Base-by-base conservation (phyloP, 1,284 basidiomycete genomes). In the Afroboletus lepidellus region DNA sequence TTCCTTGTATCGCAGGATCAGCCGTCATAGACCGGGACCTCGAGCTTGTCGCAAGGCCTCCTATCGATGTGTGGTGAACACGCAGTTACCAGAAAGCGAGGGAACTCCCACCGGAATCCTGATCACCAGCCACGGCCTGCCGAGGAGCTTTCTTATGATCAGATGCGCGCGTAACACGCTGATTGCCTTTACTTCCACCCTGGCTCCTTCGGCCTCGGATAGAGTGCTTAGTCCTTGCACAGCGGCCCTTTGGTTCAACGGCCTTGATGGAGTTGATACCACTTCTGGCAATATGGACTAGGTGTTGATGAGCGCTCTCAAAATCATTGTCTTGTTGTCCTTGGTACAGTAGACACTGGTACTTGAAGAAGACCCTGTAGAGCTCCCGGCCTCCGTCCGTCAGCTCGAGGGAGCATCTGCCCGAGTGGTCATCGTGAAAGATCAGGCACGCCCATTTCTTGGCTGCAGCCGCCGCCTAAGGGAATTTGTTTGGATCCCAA, bases 281-380 rank as follows among this genome's bases (percentile, higher is more conserved):
- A 25, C 1, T 15, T 27, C 37, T 51, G 34, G 11, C 0, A 16
- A 68, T 0, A 0, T 7, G 34, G 9, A 0, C 11, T 1, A 4
- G 8, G 48, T 44, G 51, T 20, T 30, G 3, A 7, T 5, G 4
- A 18, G 41, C 51, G 8, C 8, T 8, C 5, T 27, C 0, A 13
- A 2, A 6, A 8, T 18, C 20, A 5, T 38, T 20, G 0, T 18
- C 0, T 41, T 13, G 21, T 27, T 15, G 5, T 6, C 27, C 41
- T 37, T 3, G 12, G 24, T 24, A 16, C 37, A 65, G 39, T 23
- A 0, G 37, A n/a, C 11, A 3, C 42, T 69, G 55, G 42, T 60
- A 67, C 15, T 54, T 5, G 47, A 69, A 39, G 46, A 69, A 67
- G 29, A 18, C 45, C 34, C 9, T 29, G 54, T 45, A 69, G 7